Evolutionary conservation across 139 green algal genomes (phyloP), one percentile per base, ranked within the genome.

Genomic region (Dunaliella primolecta): DNA sequence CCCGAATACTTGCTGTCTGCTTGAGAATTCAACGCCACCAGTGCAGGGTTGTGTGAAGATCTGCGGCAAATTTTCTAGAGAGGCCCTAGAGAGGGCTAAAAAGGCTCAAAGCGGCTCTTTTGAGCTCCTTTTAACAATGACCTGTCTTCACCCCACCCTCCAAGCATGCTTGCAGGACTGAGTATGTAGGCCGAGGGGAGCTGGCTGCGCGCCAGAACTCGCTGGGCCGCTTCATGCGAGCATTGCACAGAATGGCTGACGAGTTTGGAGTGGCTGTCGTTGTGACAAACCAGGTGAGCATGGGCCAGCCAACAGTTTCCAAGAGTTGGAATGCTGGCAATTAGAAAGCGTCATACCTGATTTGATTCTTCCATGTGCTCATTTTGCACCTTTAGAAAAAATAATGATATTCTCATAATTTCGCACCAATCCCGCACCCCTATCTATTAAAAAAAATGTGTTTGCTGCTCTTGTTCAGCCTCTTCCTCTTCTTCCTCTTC

Each of bases 251-350:
- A 29, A 84, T 99, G 32, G 97, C 97, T 1, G 95, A 98, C 81
- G 96, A 99, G 94, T 99, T 97, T 91, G 96, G 96, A n/a, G 92
- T 96, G 32, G 97, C 95, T 1, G 95, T 99, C 27, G 90, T 99
- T 25, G 89, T 99, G 11, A 98, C 97, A 27, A 99, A 99, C 89
- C 97, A 99, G 93, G 94, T 97, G 74, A 27, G 24, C 35, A 31
- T 2, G 1, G 29, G 83, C 46, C 33, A n/a, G 75, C 30, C 2
- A 31, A 2, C 11, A 36, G 46, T 76, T 77, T 2, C 71, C 7
- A 31, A 11, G 71, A 77, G 27, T 77, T 31, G 29, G 71, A 7
- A 32, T 77, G 71, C 71, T 77, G 71, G 21, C 29, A 32, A 7
- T 31, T 35, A 21, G 7, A 2, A 35, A 21, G 15, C 2, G 2